Evolutionary conservation across 2,329 filamentous ascomycete genomes (phyloP).

Genomic region (Verticillium albo-atrum): DNA sequence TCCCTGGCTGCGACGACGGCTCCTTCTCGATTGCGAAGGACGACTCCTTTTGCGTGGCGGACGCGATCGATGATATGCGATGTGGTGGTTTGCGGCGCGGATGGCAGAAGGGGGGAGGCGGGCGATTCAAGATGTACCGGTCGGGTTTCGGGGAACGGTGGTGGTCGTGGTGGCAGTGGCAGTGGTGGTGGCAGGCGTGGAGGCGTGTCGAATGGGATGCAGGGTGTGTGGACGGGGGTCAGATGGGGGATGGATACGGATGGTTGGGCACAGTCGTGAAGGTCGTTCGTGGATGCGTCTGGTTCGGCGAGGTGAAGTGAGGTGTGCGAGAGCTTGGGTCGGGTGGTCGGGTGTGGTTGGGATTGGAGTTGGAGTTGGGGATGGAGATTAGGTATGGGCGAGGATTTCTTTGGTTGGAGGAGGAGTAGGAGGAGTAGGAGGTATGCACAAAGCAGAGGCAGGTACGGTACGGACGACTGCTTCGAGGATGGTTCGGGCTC

Average conservation of each 20-base stretch:
- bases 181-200: neutral
- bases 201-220: neutral
- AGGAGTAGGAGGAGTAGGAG: neutral
- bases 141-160: neutral
- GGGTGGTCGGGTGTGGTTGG: neutral
- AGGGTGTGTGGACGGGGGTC: neutral
- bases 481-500: neutral
- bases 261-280: neutral
- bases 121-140: neutral
- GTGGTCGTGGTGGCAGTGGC: no score
- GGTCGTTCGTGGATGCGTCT: neutral
- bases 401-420: neutral
- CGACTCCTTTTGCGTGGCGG: conserved; percentile 1
- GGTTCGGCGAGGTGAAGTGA: neutral
- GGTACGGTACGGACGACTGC: neutral
- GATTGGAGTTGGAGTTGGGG: neutral
- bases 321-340: neutral
- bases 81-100: neutral
- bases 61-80: neutral
- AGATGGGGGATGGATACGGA: neutral
- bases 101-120: neutral
- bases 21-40: conserved; percentile 2
- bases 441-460: neutral
- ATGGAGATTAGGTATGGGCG: neutral
- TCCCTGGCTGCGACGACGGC: conserved; percentile 3